These are phyloP conservation scores for Paralagenidium karlingii DNA, from an alignment of 352 stramenopile genomes.

Conservation along the genomic window DNA sequence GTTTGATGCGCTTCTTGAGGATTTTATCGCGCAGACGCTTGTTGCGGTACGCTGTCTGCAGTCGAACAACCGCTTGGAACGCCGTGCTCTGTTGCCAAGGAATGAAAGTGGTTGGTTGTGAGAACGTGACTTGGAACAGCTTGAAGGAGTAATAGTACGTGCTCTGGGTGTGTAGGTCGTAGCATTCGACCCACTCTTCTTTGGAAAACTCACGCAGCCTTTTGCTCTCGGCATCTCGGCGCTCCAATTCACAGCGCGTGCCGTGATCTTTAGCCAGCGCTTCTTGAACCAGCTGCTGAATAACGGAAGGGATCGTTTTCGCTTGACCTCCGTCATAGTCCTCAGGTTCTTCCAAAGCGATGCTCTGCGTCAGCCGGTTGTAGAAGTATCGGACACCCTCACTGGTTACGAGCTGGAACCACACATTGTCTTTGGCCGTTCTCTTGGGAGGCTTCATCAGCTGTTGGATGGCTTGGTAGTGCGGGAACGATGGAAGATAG, in stretches of 20 bases:
- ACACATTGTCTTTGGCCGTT: conserved; percentile 39
- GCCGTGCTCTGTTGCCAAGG: conserved; percentile 28
- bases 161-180: conserved; percentile 21
- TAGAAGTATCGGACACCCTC: conserved; percentile 48
- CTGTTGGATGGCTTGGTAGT: conserved; percentile 21
- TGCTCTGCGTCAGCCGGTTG: conserved; percentile 34
- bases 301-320: conserved; percentile 26
- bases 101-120: conserved; percentile 30
- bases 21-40: conserved; percentile 30
- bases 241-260: conserved; percentile 36
- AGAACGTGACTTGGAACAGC: conserved; percentile 26
- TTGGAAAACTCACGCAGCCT: too few relatives aligned
- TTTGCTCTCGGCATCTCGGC: conserved; percentile 28
- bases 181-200: conserved; percentile 59
- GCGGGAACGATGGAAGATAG: conserved; percentile 26
- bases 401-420: conserved; percentile 32
- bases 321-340: conserved; percentile 46
- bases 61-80: conserved; percentile 31
- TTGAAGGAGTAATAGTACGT: conserved; percentile 57
- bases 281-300: conserved; percentile 33
- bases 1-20: conserved; percentile 27
- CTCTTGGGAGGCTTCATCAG: conserved; percentile 29
- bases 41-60: conserved; percentile 44
- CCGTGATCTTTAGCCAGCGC: conserved; percentile 20
- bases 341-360: conserved; percentile 20